Evolutionary conservation across 1,284 basidiomycete species (phyloP), one percentile per base, ranked within the genome.

Genomic region (Ceratobasidium papillatum): DNA sequence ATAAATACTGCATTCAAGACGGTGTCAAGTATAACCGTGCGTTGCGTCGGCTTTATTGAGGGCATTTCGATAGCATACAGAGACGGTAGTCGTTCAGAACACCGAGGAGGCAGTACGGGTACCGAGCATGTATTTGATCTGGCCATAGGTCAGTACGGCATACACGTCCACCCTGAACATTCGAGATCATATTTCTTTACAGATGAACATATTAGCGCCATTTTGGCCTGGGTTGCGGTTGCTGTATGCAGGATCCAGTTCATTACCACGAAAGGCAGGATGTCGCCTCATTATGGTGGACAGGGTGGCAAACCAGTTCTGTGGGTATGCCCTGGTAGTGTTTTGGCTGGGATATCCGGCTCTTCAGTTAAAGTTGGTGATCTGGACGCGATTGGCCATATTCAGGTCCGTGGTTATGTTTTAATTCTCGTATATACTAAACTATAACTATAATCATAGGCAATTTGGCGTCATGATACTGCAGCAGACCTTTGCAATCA

Each of bases 301-400:
- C 4, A 27, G 14, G 14, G 12, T 3, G 61, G 61, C 27, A n/a
- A 17, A 27, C 61, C 61, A 14, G 25, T 22, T 12, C n/a, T 45
- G 2, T 25, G 43, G 38, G 38, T 12, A 25, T n/a, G 61, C 11
- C 19, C 12, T 9, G 61, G 61, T 9, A 17, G 61, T 34, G 41
- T 43, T 63, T 25, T 63, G 36, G 61, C 41, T 7, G 61, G 61
- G n/a, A 17, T 63, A 8, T 63, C 61, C 14, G 61, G 61, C 4
- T 22, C 19, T 9, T 22, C 4, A 22, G 27, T 22, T 3, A 14
- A 54, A 14, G 3, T 30, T 17, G 25, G 25, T 4, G 25, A 54
- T 8, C 4, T 3, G 14, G n/a, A 54, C 25, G 25, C 25, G 4
- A 30, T 54, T 7, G 51, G 22, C 9, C 51, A 22, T 25, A 25